Evolutionary conservation across 179 eudicot species (phyloP).

Genomic region (Silene vulgaris): DNA sequence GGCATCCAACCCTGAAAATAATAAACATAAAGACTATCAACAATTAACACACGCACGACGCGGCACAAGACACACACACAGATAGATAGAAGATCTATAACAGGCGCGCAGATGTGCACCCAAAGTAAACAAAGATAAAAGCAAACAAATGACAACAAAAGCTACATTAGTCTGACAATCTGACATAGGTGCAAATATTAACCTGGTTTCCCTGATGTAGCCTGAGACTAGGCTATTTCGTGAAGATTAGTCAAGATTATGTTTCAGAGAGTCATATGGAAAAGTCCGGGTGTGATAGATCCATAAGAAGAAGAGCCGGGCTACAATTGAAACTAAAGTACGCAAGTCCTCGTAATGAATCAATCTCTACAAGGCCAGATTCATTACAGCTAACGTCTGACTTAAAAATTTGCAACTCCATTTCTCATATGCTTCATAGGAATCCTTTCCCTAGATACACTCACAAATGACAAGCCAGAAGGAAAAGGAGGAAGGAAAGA

Average conservation of each 20-base stretch:
- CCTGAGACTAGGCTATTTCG: neutral
- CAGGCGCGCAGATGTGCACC: neutral
- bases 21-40: neutral
- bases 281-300: too few relatives aligned
- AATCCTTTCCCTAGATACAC: neutral
- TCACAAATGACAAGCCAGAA: neutral
- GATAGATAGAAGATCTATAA: neutral
- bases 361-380: neutral
- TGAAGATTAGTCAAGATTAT: neutral
- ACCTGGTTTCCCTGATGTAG: neutral
- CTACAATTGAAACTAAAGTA: neutral
- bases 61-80: too few relatives aligned
- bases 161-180: neutral
- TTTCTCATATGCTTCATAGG: neutral
- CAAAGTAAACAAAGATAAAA: neutral
- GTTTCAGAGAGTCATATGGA: neutral
- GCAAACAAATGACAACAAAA: neutral
- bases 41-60: too few relatives aligned
- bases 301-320: neutral
- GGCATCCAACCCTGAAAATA: conserved; percentile 87
- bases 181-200: neutral
- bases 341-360: neutral
- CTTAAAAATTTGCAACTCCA: neutral
- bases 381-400: neutral
- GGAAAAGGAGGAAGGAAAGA: neutral